Base-by-base conservation (phyloP, 169 alveolate genomes). In the Plasmodium chabaudi region DNA sequence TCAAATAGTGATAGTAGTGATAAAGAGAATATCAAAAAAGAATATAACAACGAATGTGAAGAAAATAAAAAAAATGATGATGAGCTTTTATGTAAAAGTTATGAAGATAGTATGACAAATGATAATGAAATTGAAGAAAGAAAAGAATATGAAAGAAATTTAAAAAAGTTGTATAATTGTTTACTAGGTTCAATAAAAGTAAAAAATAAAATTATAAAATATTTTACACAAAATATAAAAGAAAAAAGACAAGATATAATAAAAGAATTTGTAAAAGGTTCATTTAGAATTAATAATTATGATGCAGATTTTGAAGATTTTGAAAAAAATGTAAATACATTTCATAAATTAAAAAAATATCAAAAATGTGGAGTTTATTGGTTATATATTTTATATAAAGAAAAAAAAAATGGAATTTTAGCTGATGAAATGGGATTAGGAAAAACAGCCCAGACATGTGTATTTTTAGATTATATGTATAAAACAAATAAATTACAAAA, bases 391-490 rank as follows among this genome's bases (percentile, higher is more conserved):
- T 67, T 96, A 56, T 96, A 96, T 74, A 72, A 73, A 15, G 90
- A 91, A 67, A 51, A 61, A 23, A 95, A 95, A 70, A 92, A 93
- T 61, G 97, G 97, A 25, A 96, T 96, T 25, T 92, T 96, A 60
- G 98, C 98, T 0, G 98, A 96, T 87, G 98, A 96, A 56, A 96
- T 96, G 98, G 98, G 98, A n/a, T 88, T 96, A 34, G 98, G 98
- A 0, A 96, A 96, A 87, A 96, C 98, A 49, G 97, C 97, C 9
- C 98, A 96, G 87, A 87, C 97, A 5, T 87, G 97, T 67, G 95
- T 96, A 9, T 95, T 95, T 88, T 72, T 96, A 59, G 91, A 92
- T 55, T 82, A 71, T 27, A 82, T 82, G 87, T 71, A 82, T 25
- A 49, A 49, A 46, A 56, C 86, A 56, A 87, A 79, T 34, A 88